Base-by-base conservation (phyloP, 2,329 filamentous ascomycete species). In the Cordyceps fumosorosea region DNA sequence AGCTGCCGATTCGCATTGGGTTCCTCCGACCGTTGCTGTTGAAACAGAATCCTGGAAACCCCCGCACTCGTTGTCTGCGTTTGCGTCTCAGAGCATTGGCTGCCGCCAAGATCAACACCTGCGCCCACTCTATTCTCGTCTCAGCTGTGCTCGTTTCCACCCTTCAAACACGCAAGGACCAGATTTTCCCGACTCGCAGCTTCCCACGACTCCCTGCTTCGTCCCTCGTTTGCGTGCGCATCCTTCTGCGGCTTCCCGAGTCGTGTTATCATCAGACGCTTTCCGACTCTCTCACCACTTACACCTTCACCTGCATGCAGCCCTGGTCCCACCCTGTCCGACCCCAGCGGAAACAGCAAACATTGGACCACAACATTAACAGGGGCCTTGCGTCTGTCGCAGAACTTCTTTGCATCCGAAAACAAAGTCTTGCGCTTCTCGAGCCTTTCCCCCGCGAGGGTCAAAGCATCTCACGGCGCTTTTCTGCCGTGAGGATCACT, bases 311-410 rank as follows among this genome's bases (percentile, higher is more conserved):
- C 29, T 26, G 29, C 59, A 54, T 26, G 29, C 59, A 54, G 42
- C 40, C 7, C 7, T 44, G 55, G 48, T 62, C 34, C 55, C 55
- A 59, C 61, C 20, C 48, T 42, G 52, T 55, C 18, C 14, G 29
- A 40, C 20, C 52, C 22, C n/a, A n/a, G 40, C n/a, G 44, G 40
- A 53, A 62, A 62, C 55, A 62, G 48, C 55, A 58, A 62, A 54
- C 61, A 54, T 58, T 50, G 50, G 50, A 54, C 55, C 55, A 59
- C 47, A 24, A 62, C 26, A 62, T 57, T 18, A 58, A 48, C 29
- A 14, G 48, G 54, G 55, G 42, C 52, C 4, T 34, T 26, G 44
- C 59, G 32, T 32, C 52, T 18, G 34, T 51, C 45, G 29, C 51
- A 53, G 24, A 58, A 18, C 18, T 29, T 45, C 20, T 37, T 34